phyloP scores from a whole-genome alignment of 1,284 basidiomycete genomes.

The Schizophyllum commune region DNA sequence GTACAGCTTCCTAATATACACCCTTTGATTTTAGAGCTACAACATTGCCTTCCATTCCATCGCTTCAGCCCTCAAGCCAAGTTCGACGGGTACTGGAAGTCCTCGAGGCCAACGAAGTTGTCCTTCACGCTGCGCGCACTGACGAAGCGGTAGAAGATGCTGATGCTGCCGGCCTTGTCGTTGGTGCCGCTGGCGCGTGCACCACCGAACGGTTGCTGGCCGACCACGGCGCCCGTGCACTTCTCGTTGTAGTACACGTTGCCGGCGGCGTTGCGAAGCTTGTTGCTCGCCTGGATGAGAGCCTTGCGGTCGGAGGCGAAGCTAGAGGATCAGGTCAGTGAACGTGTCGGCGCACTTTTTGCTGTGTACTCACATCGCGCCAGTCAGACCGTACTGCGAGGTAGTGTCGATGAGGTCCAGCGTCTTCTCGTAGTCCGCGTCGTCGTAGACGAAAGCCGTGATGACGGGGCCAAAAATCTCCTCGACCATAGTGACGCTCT shows the following conservation, averaged over 20 bases:
- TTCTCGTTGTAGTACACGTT: conserved; percentile 96
- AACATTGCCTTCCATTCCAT: neutral
- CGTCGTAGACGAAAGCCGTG: conserved; percentile 86
- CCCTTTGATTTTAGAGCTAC: neutral
- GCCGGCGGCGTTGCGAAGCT: conserved; percentile 79
- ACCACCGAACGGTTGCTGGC: conserved; percentile 97
- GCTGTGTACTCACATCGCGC: conserved; percentile 59
- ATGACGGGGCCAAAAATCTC: conserved; percentile 98
- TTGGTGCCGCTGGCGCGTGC: conserved; percentile 92
- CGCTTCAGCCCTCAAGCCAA: conserved; percentile 36
- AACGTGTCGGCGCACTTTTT: conserved; percentile 3
- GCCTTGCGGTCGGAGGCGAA: conserved; percentile 78
- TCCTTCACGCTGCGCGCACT: conserved; percentile 95
- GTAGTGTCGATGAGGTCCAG: conserved; percentile 84
- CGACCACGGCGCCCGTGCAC: conserved; percentile 93
- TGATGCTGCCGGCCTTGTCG: conserved; percentile 93
- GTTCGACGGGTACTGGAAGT: conserved; percentile 83
- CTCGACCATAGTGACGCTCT: conserved; percentile 86
- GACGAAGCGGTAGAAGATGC: conserved; percentile 86
- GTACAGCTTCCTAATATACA: neutral
- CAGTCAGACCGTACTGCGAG: conserved; percentile 87
- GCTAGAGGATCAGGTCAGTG: conserved; percentile 31
- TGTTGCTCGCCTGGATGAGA: conserved; percentile 68
- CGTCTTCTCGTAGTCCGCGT: conserved; percentile 79
- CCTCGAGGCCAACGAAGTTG: conserved; percentile 77